A percentile compares a stretch with the other conserved stretches of the same genome.
Evolutionary conservation across 2,329 filamentous ascomycete species (phyloP).

Genomic region (Bipolaris bicolor): DNA sequence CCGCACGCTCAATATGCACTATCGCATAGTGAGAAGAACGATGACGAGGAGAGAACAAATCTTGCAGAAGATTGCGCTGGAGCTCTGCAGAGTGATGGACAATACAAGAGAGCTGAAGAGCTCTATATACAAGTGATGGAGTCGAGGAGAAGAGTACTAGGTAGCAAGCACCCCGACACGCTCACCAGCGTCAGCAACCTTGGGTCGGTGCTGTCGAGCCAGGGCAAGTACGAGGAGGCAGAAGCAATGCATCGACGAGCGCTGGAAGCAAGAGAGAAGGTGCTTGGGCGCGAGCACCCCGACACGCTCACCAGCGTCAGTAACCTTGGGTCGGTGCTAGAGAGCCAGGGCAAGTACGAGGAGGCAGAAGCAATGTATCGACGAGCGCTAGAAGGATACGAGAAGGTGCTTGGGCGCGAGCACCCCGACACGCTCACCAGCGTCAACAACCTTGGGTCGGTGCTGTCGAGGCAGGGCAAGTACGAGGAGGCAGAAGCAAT

Average conservation of each 20-base stretch:
- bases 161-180: neutral
- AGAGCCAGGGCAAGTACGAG: neutral
- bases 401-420: neutral
- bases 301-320: neutral
- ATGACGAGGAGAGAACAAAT: neutral
- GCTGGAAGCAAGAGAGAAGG: neutral
- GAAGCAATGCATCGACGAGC: neutral
- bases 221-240: neutral
- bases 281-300: neutral
- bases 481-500: no score
- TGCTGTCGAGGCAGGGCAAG: no score
- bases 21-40: conserved; percentile 1
- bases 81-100: neutral
- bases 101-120: neutral
- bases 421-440: neutral
- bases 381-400: neutral
- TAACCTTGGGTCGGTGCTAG: neutral
- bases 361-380: no score
- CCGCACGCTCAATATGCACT: conserved; percentile 1
- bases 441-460: no score
- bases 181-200: neutral
- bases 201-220: neutral
- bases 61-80: neutral
- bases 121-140: neutral
- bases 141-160: neutral